Percentiles rank a stretch among this genome's conserved stretches.
These are phyloP conservation scores for Leishmania tarentolae DNA, from an alignment of 208 protist species.

Conservation along the genomic window DNA sequence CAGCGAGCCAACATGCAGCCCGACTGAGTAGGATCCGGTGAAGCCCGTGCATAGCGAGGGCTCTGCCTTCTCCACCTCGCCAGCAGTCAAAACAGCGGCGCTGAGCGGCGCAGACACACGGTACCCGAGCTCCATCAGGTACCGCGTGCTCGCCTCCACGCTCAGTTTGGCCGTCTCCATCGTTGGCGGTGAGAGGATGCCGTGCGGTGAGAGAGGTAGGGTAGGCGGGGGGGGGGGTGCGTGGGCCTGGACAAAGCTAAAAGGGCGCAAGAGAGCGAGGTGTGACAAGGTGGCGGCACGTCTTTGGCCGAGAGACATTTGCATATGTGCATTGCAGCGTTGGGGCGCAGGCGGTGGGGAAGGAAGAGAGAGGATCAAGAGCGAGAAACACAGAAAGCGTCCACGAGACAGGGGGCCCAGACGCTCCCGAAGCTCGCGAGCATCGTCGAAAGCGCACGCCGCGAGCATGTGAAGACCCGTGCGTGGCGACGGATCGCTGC, in stretches of 20 bases:
- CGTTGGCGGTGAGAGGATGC: no score
- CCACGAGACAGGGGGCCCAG: not conserved
- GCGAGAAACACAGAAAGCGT: not conserved
- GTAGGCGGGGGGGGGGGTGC: no score
- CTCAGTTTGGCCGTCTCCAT: not conserved
- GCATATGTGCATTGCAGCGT: not conserved
- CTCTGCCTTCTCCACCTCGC: not conserved
- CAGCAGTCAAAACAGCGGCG: not conserved
- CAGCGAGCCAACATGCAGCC: constrained; percentile 44
- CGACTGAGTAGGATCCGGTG: constrained; percentile 39
- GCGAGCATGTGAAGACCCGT: not conserved
- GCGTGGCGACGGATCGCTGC: not conserved
- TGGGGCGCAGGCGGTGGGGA: not conserved
- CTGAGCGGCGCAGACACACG: not conserved
- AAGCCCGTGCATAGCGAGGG: constrained; percentile 40
- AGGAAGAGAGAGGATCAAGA: not conserved
- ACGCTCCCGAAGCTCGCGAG: not conserved
- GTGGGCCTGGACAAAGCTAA: not conserved
- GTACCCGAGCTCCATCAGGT: constrained; percentile 16
- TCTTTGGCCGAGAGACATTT: not conserved
- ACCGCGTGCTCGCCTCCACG: constrained; percentile 8
- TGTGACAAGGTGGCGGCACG: not conserved
- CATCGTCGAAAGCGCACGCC: not conserved
- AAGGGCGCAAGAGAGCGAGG: not conserved
- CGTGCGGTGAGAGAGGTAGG: no score